phyloP scores from a whole-genome alignment of 345 rosid species.

The Dipteronia sinensis region DNA sequence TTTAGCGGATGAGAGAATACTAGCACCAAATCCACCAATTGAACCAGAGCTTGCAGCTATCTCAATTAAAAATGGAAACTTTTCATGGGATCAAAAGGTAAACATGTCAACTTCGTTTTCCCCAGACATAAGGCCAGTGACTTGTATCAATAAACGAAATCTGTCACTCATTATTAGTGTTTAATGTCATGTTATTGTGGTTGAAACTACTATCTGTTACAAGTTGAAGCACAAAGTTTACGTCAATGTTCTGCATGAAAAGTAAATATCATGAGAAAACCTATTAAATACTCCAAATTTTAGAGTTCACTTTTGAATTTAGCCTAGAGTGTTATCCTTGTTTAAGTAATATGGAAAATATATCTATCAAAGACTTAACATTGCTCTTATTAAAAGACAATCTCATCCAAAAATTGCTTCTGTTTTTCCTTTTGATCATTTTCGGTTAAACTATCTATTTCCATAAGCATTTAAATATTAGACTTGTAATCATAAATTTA shows the following conservation, averaged over 20 bases:
- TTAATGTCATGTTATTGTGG: neutral
- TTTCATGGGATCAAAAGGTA: constrained; percentile 95
- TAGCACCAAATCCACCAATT: constrained; percentile 78
- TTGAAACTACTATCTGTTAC: neutral
- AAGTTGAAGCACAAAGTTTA: neutral
- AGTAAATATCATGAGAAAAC: neutral
- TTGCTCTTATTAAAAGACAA: neutral
- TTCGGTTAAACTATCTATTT: no score
- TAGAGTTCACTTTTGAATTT: neutral
- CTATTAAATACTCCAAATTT: neutral
- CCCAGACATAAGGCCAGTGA: neutral
- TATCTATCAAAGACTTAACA: neutral
- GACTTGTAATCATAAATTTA: no score
- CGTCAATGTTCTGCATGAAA: neutral
- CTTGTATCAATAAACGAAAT: neutral
- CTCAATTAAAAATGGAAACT: constrained; percentile 75
- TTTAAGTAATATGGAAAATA: neutral
- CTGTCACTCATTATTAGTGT: neutral
- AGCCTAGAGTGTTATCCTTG: neutral
- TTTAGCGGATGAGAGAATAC: constrained; percentile 79
- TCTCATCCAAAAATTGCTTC: neutral
- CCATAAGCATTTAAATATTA: no score
- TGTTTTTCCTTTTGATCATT: neutral
- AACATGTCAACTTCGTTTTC: neutral
- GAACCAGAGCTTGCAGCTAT: constrained; percentile 74